Evolutionary conservation across 768 basidiomycete genomes (phyloP).

Genomic region (Leccinum subgranulosum): DNA sequence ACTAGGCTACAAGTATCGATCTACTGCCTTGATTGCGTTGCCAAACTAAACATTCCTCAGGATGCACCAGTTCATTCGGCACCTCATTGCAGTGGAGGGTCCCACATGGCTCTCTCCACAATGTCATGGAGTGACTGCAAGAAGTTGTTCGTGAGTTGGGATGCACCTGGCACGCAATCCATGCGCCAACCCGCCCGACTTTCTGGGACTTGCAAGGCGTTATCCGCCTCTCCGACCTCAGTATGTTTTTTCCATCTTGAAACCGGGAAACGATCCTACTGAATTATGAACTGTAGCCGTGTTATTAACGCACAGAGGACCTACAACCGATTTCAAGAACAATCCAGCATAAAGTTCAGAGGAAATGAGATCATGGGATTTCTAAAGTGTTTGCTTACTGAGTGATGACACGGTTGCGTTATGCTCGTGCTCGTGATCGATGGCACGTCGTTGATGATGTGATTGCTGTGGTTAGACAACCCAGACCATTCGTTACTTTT

Average conservation of each 20-base stretch:
- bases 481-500: too few relatives aligned
- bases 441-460: too few relatives aligned
- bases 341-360: conserved; percentile 64
- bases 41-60: too few relatives aligned
- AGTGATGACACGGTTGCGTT: conserved; percentile 55
- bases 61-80: too few relatives aligned
- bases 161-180: conserved; percentile 11
- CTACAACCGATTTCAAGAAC: conserved; percentile 73
- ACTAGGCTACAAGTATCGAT: too few relatives aligned
- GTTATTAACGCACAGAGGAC: conserved; percentile 21
- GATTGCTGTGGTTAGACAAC: neutral
- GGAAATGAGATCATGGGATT: neutral
- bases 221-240: conserved; percentile 55
- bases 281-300: conserved; percentile 18
- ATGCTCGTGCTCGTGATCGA: too few relatives aligned
- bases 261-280: neutral
- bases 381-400: conserved; percentile 1
- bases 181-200: conserved; percentile 53
- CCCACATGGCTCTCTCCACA: too few relatives aligned
- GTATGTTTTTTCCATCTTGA: conserved; percentile 36
- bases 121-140: too few relatives aligned
- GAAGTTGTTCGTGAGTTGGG: too few relatives aligned
- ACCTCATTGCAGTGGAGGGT: too few relatives aligned
- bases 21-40: too few relatives aligned
- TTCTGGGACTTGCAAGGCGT: conserved; percentile 49